Evolutionary conservation across 805 yeast species (phyloP).

Genomic region (Metschnikowia lunata): DNA sequence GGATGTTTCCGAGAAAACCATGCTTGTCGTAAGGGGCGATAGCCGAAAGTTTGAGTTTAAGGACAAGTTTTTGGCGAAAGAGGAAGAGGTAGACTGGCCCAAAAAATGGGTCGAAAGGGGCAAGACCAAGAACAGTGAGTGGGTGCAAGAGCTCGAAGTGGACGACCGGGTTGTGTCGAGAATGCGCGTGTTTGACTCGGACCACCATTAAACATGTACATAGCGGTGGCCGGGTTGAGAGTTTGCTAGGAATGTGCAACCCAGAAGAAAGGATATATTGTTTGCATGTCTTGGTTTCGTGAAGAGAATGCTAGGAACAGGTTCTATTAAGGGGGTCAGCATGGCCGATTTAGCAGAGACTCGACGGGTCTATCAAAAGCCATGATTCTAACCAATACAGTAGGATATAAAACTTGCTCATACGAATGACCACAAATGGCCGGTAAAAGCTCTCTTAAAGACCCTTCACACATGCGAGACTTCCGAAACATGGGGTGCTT

Average conservation of each 20-base stretch:
- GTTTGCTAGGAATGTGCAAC: not conserved
- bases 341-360: no score
- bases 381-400: no score
- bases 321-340: no score
- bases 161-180: slow-evolving; percentile 63
- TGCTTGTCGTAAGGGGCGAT: slow-evolving; percentile 48
- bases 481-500: no score
- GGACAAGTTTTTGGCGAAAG: slow-evolving; percentile 31
- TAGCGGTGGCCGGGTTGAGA: not conserved
- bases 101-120: slow-evolving; percentile 75
- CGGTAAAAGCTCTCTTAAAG: no score
- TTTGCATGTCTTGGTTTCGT: not conserved
- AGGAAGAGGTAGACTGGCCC: slow-evolving; percentile 21
- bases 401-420: no score
- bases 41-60: slow-evolving; percentile 49
- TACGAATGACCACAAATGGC: no score
- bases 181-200: slow-evolving; percentile 45
- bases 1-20: slow-evolving; percentile 51
- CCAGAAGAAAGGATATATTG: not conserved
- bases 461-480: no score
- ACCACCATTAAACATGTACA: not conserved
- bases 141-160: slow-evolving; percentile 71
- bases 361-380: no score
- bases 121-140: slow-evolving; percentile 70
- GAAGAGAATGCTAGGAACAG: no score